Evolutionary conservation across 2,329 filamentous ascomycete species (phyloP).

Genomic region (Talaromyces atroroseus): DNA sequence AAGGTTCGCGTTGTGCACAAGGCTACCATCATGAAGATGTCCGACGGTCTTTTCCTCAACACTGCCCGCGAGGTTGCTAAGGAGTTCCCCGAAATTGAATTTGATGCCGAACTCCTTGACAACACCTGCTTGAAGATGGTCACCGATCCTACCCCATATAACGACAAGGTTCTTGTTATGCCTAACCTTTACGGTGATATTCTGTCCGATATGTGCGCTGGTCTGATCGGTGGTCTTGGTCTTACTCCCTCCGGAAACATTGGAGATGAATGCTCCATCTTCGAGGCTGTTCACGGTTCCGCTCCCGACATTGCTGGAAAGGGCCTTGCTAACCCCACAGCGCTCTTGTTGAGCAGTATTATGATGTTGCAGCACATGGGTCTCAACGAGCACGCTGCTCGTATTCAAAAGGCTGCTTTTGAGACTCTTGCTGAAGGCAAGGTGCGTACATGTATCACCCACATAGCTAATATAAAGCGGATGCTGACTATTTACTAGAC

Average conservation of each 20-base stretch:
- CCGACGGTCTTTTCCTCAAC: conserved; percentile 93
- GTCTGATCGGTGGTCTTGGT: conserved; percentile 94
- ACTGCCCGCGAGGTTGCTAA: conserved; percentile 80
- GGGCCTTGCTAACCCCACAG: conserved; percentile 93
- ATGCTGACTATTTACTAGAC: conserved; percentile 39
- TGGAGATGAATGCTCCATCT: conserved; percentile 98
- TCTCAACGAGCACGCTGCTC: conserved; percentile 72
- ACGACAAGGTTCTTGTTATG: conserved; percentile 97
- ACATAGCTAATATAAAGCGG: not conserved
- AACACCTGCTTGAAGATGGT: conserved; percentile 99
- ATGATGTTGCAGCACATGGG: conserved; percentile 99
- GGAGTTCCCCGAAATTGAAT: conserved; percentile 93
- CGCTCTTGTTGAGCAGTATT: conserved; percentile 88
- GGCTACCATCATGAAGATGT: conserved; percentile 99
- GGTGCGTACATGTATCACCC: conserved; percentile 40
- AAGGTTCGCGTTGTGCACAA: conserved; percentile 99
- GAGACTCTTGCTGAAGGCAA: conserved; percentile 94
- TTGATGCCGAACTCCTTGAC: conserved; percentile 96
- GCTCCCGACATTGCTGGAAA: conserved; percentile 96
- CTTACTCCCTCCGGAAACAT: conserved; percentile 98
- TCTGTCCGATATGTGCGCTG: conserved; percentile 98
- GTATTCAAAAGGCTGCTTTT: conserved; percentile 93
- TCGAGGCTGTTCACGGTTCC: conserved; percentile 97
- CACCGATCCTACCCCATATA: conserved; percentile 91
- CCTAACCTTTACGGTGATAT: conserved; percentile 99